Percentiles rank a stretch among this genome's conserved stretches.
Conservation (phyloP, 2,329 filamentous ascomycete species). For the Orbilia oligospora region DNA sequence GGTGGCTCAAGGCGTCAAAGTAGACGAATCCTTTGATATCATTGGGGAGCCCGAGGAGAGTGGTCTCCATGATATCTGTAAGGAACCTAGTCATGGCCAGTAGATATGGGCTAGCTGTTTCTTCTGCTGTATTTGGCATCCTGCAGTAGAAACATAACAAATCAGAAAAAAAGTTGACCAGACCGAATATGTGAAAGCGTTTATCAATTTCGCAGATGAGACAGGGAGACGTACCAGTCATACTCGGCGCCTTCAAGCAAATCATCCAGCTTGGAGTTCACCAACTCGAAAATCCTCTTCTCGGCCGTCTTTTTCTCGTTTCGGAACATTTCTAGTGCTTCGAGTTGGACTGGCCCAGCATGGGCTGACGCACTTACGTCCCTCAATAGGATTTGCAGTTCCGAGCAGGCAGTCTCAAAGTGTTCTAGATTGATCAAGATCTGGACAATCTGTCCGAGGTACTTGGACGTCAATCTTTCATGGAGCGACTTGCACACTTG, state of each 20-base stretch:
- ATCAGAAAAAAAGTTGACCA: slow-evolving; percentile 34
- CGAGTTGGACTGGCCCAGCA: slow-evolving; percentile 82
- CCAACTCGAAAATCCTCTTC: slow-evolving; percentile 97
- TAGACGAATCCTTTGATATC: slow-evolving; percentile 99
- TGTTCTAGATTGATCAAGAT: slow-evolving; percentile 98
- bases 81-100: slow-evolving; percentile 93
- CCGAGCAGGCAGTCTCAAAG: slow-evolving; percentile 92
- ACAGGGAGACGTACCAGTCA: slow-evolving; percentile 76
- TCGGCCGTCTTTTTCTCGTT: slow-evolving; percentile 95
- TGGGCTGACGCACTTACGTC: slow-evolving; percentile 77
- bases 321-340: slow-evolving; percentile 87
- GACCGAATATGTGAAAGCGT: background rate
- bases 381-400: slow-evolving; percentile 89
- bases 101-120: slow-evolving; percentile 92
- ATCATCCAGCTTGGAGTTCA: slow-evolving; percentile 99
- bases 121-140: slow-evolving; percentile 73
- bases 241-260: slow-evolving; percentile 97
- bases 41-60: slow-evolving; percentile 89
- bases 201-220: slow-evolving; percentile 62
- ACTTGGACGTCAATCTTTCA: slow-evolving; percentile 89
- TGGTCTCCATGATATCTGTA: slow-evolving; percentile 96
- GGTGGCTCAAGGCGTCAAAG: slow-evolving; percentile 93
- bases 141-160: slow-evolving; percentile 64
- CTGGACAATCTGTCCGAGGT: slow-evolving; percentile 97
- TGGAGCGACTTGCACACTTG: slow-evolving; percentile 93